Base-by-base conservation (phyloP, 345 rosid genomes). In the Boechera divaricarpa region DNA sequence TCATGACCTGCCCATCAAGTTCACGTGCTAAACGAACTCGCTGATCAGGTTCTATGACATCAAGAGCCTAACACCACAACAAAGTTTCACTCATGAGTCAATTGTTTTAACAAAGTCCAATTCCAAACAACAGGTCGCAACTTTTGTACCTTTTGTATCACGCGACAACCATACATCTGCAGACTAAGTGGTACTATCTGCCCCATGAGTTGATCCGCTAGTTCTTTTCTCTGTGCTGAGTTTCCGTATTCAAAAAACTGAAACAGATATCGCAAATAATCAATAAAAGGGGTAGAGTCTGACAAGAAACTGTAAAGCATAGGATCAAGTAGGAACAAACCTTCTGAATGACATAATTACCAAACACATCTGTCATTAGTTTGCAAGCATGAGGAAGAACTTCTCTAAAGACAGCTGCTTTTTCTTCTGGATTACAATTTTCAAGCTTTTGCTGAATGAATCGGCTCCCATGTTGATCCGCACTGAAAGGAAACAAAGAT, bases 161-260 rank as follows among this genome's bases (percentile, higher is more conserved):
- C 91, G 11, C 91, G 91, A 47, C 94, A 89, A 41, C 94, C 94
- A 70, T 87, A 89, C 90, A 89, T 89, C 82, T 89, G 94, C 61
- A 87, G 62, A 78, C 91, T 89, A 70, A 86, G 80, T 39, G 82
- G 86, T 74, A 89, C 63, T 55, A 89, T 83, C 70, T 86, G 89
- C 67, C 90, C 89, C 77, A 84, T 63, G 75, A 89, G 88, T 67
- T 86, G 84, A 79, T 81, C 74, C 6, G 91, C 94, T 35, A 89
- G 87, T 49, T 87, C 94, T 74, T 83, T 85, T 53, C 87, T 82
- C 80, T 87, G 94, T 38, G 73, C 70, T 54, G 84, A 33, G 74
- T 69, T 85, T 79, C 94, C 94, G 49, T 87, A 78, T 70, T 86
- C 94, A 63, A 89, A 87, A 79, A 87, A 86, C 94, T 89, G 79